Evolutionary conservation across 345 rosid genomes (phyloP).

Genomic region (Citrus sinensis): DNA sequence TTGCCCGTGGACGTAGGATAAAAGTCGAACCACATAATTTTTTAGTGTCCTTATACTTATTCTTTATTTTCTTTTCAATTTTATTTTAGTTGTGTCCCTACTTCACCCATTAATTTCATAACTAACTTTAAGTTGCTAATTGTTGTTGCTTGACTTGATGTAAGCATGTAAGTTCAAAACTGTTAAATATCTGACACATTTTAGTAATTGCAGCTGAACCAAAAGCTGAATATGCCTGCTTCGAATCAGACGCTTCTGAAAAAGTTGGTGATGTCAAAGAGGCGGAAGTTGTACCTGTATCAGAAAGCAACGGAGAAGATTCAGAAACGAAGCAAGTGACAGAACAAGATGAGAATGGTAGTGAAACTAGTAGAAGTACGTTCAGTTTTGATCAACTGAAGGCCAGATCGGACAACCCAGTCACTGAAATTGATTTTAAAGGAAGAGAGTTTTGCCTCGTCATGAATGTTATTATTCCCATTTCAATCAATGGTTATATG

Average conservation of each 20-base stretch:
- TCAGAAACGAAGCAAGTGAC: slow-evolving; percentile 43
- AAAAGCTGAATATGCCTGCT: slow-evolving; percentile 39
- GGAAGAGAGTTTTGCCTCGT: slow-evolving; percentile 78
- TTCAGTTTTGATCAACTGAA: slow-evolving; percentile 85
- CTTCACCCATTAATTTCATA: no score
- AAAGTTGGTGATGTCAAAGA: slow-evolving; percentile 49
- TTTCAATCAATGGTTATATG: neutral
- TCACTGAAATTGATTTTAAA: slow-evolving; percentile 83
- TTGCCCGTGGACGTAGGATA: no score
- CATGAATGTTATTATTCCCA: neutral
- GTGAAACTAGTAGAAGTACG: slow-evolving; percentile 31
- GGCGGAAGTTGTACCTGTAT: slow-evolving; percentile 34
- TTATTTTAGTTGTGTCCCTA: no score
- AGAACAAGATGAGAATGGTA: slow-evolving; percentile 39
- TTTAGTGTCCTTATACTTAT: no score
- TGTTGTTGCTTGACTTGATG: neutral
- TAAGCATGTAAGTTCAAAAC: neutral
- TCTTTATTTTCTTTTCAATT: no score
- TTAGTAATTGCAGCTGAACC: slow-evolving; percentile 37
- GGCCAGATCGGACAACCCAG: slow-evolving; percentile 85
- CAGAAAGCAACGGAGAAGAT: slow-evolving; percentile 45
- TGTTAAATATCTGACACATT: slow-evolving; percentile 10
- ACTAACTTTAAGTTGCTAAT: neutral
- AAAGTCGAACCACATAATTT: no score
- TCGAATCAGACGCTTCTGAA: slow-evolving; percentile 49